These are phyloP conservation scores for Escovopsis sp. DNA, from an alignment of 2,329 filamentous ascomycete genomes.

Conservation along the genomic window DNA sequence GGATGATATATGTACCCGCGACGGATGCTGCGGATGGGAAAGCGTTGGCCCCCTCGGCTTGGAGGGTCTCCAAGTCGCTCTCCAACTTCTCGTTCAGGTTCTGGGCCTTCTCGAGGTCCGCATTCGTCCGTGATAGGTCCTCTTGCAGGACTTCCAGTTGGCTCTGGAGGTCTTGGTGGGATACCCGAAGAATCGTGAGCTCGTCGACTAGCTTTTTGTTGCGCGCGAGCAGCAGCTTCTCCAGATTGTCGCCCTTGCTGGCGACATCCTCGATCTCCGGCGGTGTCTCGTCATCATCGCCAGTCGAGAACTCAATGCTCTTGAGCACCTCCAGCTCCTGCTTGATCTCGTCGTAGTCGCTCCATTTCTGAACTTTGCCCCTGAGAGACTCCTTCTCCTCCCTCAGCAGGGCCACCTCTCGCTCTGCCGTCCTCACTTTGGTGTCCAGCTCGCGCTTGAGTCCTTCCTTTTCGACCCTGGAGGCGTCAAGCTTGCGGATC, in stretches of 20 bases:
- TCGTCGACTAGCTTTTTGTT: constrained; percentile 97
- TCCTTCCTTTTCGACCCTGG: constrained; percentile 69
- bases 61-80: constrained; percentile 76
- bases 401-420: constrained; percentile 59
- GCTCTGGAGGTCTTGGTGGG: constrained; percentile 78
- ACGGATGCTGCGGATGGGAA: constrained; percentile 87
- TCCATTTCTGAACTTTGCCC: constrained; percentile 72
- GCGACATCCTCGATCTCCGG: constrained; percentile 23
- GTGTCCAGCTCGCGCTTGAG: constrained; percentile 63
- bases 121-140: constrained; percentile 68
- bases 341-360: constrained; percentile 92
- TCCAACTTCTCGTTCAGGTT: constrained; percentile 80
- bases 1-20: constrained; percentile 72
- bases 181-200: constrained; percentile 80
- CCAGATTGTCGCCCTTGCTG: constrained; percentile 59
- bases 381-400: constrained; percentile 71
- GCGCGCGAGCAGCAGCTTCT: constrained; percentile 77
- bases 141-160: constrained; percentile 70
- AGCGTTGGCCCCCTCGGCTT: constrained; percentile 68
- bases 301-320: constrained; percentile 92
- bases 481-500: constrained; percentile 72
- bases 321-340: constrained; percentile 93
- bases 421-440: constrained; percentile 63
- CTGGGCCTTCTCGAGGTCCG: constrained; percentile 72
- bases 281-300: constrained; percentile 58